phyloP scores from a whole-genome alignment of 1,139 yeast species.

The Pichia sp. region DNA sequence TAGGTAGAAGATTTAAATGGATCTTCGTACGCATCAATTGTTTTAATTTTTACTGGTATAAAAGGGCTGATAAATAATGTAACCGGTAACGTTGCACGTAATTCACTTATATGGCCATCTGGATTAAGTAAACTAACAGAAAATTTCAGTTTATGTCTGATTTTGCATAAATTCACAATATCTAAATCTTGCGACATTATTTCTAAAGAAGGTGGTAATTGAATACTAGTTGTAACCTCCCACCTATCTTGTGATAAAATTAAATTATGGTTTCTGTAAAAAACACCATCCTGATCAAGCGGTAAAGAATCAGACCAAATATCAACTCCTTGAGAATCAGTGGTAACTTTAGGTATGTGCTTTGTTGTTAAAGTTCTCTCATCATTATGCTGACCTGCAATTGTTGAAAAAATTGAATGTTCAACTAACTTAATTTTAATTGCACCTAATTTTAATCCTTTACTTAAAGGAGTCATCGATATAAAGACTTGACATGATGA shows the following conservation, averaged over 20 bases:
- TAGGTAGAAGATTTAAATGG: conserved; percentile 17
- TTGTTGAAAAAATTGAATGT: conserved; percentile 56
- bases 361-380: conserved; percentile 52
- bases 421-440: conserved; percentile 65
- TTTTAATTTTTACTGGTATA: conserved; percentile 58
- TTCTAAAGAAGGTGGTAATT: conserved; percentile 65
- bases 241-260: conserved; percentile 58
- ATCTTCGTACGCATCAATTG: conserved; percentile 28
- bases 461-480: conserved; percentile 69
- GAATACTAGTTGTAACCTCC: conserved; percentile 59
- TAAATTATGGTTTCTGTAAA: conserved; percentile 25
- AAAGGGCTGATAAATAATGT: conserved; percentile 74
- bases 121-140: conserved; percentile 20
- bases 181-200: conserved; percentile 84
- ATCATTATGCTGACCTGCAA: conserved; percentile 47
- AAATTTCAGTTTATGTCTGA: conserved; percentile 56
- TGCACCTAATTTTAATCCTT: conserved; percentile 73
- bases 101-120: conserved; percentile 49
- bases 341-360: conserved; percentile 28
- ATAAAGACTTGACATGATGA: conserved; percentile 66
- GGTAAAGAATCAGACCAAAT: conserved; percentile 28
- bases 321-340: conserved; percentile 34
- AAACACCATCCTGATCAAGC: conserved; percentile 28
- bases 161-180: conserved; percentile 51
- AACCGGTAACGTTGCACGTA: conserved; percentile 63